phyloP scores from a whole-genome alignment of 331 rosid species.

The Telfairia occidentalis region DNA sequence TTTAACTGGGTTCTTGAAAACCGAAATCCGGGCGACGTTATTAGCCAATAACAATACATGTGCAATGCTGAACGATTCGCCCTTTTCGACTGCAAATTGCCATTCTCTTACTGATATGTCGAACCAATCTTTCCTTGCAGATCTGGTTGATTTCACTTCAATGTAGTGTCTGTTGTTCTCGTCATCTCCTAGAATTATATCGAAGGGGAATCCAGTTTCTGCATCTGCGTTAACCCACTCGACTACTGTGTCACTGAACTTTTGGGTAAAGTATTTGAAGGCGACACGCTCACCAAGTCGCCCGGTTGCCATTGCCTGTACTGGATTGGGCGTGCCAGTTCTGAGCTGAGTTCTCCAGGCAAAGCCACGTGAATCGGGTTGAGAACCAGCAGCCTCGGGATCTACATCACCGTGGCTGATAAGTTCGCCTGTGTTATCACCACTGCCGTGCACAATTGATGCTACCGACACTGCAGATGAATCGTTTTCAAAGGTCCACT shows the following conservation, averaged over 20 bases:
- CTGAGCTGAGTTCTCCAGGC: conserved; percentile 36
- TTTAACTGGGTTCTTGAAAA: conserved; percentile 57
- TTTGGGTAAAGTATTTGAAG: conserved; percentile 41
- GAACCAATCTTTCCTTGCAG: conserved; percentile 76
- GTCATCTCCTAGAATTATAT: conserved; percentile 35
- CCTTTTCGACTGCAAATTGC: conserved; percentile 68
- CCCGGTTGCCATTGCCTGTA: conserved; percentile 46
- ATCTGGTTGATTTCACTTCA: conserved; percentile 81
- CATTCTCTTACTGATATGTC: conserved; percentile 58
- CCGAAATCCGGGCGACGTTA: conserved; percentile 38
- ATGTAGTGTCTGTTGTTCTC: conserved; percentile 34
- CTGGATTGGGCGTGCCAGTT: conserved; percentile 40
- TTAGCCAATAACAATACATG: conserved; percentile 40
- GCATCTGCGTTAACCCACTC: conserved; percentile 63
- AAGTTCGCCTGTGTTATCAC: conserved; percentile 21
- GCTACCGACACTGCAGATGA: conserved; percentile 23
- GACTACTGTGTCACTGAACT: conserved; percentile 33
- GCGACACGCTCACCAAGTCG: conserved; percentile 69
- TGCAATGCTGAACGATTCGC: conserved; percentile 67
- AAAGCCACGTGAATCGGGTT: conserved; percentile 16
- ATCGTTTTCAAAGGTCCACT: conserved; percentile 36
- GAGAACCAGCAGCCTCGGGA: conserved; percentile 12
- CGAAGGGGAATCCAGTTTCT: conserved; percentile 78
- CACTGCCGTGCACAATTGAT: conserved; percentile 23
- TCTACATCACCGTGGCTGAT: conserved; percentile 20